phyloP scores from a whole-genome alignment of 257 asterid genomes.

The Jacaranda copaia region DNA sequence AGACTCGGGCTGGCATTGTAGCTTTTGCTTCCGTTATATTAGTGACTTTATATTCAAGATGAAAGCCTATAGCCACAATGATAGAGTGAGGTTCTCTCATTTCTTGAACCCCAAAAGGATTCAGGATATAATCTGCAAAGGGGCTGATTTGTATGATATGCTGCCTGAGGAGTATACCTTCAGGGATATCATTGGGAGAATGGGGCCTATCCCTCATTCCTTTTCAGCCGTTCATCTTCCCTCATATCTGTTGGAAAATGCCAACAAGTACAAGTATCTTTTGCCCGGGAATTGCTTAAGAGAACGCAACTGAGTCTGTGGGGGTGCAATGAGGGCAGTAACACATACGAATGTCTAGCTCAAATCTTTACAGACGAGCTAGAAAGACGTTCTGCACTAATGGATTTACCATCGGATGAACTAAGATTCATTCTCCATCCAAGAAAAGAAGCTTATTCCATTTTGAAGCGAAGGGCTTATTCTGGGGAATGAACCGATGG shows the following conservation, averaged over 20 bases:
- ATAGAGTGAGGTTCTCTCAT: constrained; percentile 49
- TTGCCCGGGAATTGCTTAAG: constrained; percentile 50
- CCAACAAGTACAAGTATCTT: constrained; percentile 48
- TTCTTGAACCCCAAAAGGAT: constrained; percentile 51
- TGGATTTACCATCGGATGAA: not conserved
- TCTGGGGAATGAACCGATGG: constrained; percentile 19
- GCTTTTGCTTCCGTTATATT: constrained; percentile 51
- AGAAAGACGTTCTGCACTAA: not conserved
- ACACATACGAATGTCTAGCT: too few species aligned
- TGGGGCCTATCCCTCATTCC: constrained; percentile 56
- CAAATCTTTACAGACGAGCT: not conserved
- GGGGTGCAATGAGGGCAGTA: not conserved
- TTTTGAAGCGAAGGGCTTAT: constrained; percentile 21
- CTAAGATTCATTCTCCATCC: constrained; percentile 1
- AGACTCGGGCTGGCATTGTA: constrained; percentile 58
- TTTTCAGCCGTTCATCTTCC: constrained; percentile 52
- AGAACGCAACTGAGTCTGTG: constrained; percentile 29
- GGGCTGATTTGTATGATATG: constrained; percentile 55
- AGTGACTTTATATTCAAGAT: constrained; percentile 54
- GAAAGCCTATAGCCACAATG: constrained; percentile 59
- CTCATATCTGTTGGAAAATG: constrained; percentile 45
- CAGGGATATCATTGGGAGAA: constrained; percentile 49
- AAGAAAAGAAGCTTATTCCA: constrained; percentile 11
- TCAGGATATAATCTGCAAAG: constrained; percentile 52
- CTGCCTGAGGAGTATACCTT: constrained; percentile 56